Evolutionary conservation across 83 land plant species (phyloP).

Genomic region (Diphasiastrum complanatum): DNA sequence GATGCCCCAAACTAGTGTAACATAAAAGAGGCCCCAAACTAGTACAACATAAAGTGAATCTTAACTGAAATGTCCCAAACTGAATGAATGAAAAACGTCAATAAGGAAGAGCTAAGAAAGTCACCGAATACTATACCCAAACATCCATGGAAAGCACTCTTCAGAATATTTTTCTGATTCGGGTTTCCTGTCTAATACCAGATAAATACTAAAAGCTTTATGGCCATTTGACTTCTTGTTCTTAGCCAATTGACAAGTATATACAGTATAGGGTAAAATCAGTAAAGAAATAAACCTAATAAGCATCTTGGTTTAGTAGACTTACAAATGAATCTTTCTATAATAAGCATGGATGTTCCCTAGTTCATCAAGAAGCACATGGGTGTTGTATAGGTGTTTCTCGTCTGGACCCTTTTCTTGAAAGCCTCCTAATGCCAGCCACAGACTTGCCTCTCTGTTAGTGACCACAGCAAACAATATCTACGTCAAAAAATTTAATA

Average conservation of each 20-base stretch:
- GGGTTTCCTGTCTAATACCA: too few species aligned
- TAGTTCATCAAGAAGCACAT: constrained; percentile 71
- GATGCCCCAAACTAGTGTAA: too few species aligned
- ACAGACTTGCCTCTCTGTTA: constrained; percentile 65
- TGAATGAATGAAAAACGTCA: too few species aligned
- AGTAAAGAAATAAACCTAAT: background rate
- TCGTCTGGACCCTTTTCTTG: constrained; percentile 91
- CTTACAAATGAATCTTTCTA: constrained; percentile 87
- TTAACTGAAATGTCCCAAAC: too few species aligned
- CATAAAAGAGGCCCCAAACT: too few species aligned
- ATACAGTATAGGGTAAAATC: background rate
- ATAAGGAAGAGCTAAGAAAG: too few species aligned
- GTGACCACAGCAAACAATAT: constrained; percentile 6
- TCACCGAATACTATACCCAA: too few species aligned
- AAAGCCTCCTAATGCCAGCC: constrained; percentile 96
- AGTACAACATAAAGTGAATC: too few species aligned
- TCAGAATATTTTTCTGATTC: too few species aligned
- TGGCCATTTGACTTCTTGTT: constrained; percentile 4
- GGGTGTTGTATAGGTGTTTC: constrained; percentile 69
- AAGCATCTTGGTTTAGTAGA: background rate
- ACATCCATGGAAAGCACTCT: too few species aligned
- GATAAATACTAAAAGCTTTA: too few species aligned
- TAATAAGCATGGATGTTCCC: constrained; percentile 65
- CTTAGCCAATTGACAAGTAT: background rate
- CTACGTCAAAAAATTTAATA: too few species aligned